Conservation (phyloP, 306 rosid species). For the Quercus gilva region DNA sequence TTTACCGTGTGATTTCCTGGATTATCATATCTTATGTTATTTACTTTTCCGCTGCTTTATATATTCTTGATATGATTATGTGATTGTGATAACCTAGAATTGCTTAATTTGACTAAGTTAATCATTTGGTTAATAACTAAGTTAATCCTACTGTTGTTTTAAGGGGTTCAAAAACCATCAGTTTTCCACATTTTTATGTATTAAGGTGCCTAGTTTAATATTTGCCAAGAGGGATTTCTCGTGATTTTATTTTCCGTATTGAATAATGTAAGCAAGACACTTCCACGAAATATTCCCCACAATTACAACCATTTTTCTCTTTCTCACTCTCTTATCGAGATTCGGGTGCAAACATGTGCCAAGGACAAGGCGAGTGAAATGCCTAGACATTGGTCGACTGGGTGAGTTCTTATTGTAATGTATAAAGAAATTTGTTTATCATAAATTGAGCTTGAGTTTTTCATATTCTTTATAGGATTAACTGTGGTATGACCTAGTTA, state of each 20-base stretch:
- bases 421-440: background rate
- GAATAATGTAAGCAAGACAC: background rate
- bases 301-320: background rate
- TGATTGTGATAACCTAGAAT: too few species aligned
- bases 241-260: background rate
- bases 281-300: background rate
- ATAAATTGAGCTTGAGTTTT: background rate
- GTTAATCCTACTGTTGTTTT: too few species aligned
- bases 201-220: background rate
- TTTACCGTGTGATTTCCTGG: too few species aligned
- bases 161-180: too few species aligned
- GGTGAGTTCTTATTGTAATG: background rate
- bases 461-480: background rate
- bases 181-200: background rate
- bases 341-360: constrained; percentile 7
- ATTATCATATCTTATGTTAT: too few species aligned
- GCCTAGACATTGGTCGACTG: constrained; percentile 21
- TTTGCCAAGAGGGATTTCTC: background rate
- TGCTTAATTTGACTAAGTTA: too few species aligned
- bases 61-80: too few species aligned
- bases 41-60: too few species aligned
- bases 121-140: too few species aligned
- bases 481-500: background rate
- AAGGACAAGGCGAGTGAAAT: background rate
- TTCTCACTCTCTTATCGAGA: constrained; percentile 1